Evolutionary conservation across 805 yeast species (phyloP), one percentile per base, ranked within the genome.

Genomic region (Yamadazyma sp.): DNA sequence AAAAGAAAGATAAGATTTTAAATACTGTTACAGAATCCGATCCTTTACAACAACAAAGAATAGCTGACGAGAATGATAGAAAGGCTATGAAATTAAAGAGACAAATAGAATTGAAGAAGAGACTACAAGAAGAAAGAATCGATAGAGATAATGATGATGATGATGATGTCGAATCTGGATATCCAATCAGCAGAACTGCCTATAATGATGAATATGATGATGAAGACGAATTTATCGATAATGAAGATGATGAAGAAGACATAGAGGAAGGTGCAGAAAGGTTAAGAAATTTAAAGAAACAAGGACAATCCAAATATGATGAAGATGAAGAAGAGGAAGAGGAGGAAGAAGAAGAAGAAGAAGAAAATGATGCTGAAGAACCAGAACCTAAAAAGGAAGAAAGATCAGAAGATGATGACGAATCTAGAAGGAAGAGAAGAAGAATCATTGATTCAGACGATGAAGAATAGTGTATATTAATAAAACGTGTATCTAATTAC

Each of bases 1-100:
- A 73, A 54, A 64, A 58, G 47, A 60, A 65, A 43, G 75, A 67
- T 42, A 63, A 69, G 45, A 74, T 73, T 47, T 69, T 75, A 47
- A 73, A 70, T 47, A 69, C 78, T 1, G 65, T 75, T 26, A 74
- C 78, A 12, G 70, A 74, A 4, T 62, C 71, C 36, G 94, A 85
- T 61, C 94, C 93, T 1, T 78, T 80, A 55, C 59, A 77, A 49
- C 81, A 76, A 44, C 82, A 82, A 43, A 72, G 77, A 54, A 71
- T 72, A 48, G 71, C 82, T 28, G 91, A 83, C 54, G 82, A 76
- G 55, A 75, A 73, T 45, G 86, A 67, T 31, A 50, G 68, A 28
- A 65, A 76, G 48, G 73, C 75, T 14, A 78, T 78, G 50, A 73
- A 77, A 40, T 66, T 80, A 48, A 80, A 76, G 56, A 81, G 80